A percentile compares a stretch with the other conserved stretches of the same genome.
Evolutionary conservation across 257 asterid genomes (phyloP).

Genomic region (Solanum chaucha): DNA sequence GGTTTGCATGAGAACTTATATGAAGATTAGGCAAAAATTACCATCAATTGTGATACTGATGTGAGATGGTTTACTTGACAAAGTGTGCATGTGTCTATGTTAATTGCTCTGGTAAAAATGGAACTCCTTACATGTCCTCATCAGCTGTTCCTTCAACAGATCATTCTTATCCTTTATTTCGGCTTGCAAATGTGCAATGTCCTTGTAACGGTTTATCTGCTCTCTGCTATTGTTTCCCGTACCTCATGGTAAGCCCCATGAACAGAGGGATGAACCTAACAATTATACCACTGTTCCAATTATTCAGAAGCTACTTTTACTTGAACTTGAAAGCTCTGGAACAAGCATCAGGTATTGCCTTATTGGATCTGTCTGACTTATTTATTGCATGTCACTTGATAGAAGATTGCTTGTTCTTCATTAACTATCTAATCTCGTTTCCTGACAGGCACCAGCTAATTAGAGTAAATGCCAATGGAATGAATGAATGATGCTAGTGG

Average conservation of each 20-base stretch:
- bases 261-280: too few relatives aligned
- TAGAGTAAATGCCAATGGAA: not conserved
- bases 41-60: not conserved
- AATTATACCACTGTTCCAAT: too few relatives aligned
- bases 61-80: not conserved
- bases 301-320: too few relatives aligned
- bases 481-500: constrained; percentile 3
- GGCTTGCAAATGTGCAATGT: constrained; percentile 87
- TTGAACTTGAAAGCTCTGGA: too few relatives aligned
- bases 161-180: constrained; percentile 4
- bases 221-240: constrained; percentile 24
- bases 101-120: too few relatives aligned
- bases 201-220: constrained; percentile 68
- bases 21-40: not conserved
- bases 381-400: not conserved
- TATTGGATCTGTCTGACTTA: not conserved
- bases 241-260: too few relatives aligned
- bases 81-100: not conserved
- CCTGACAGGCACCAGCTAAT: constrained; percentile 20
- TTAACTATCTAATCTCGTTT: not conserved
- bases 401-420: not conserved
- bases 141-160: too few relatives aligned
- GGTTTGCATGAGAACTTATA: not conserved
- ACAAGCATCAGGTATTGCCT: too few relatives aligned
- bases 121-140: too few relatives aligned